Evolutionary conservation across 495 filamentous ascomycete species (phyloP), one percentile per base, ranked within the genome.

Genomic region (Neurospora discreta): DNA sequence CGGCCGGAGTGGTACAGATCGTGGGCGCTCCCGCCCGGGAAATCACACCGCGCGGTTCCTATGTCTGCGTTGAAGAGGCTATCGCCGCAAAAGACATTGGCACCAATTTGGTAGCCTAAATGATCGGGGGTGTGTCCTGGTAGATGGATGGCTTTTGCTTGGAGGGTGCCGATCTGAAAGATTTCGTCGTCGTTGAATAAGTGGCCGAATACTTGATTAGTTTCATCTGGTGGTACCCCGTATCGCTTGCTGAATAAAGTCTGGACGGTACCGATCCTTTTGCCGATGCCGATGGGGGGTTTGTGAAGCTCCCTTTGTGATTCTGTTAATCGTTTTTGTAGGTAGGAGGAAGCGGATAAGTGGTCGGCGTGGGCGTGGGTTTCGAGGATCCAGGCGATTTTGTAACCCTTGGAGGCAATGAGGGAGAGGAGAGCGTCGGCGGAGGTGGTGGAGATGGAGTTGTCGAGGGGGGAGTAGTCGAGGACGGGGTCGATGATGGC

Each of bases 51-150:
- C 5, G 87, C 89, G 0, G 85, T 83, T 38, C 87, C 88, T 9
- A 90, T 78, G 70, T 89, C 87, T 1, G 80, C 78, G 73, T 90
- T 81, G 80, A 89, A 89, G 36, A 90, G 77, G 8, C 86, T 87
- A 77, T 90, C 89, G 13, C 88, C 88, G 58, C 82, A 84, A 77
- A 90, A 90, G 7, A 89, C 78, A 71, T 89, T 89, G 11, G 16
- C 1, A 5, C 26, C 15, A 6, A 90, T 84, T 36, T 75, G 74
- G 72, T 89, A 90, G 0, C 89, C 89, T 10, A 90, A 39, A 73
- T 90, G 88, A 74, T 90, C 88, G 0, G 88, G 87, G 0, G 88
- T 90, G 73, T 90, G 88, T 0, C 88, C 88, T 0, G 88, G 88
- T 0, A 90, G 79, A 77, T 89, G 87, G 0, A 89, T 73, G 1